Conservation (phyloP, 2,329 filamentous ascomycete genomes). For the Colletotrichum aenigma region DNA sequence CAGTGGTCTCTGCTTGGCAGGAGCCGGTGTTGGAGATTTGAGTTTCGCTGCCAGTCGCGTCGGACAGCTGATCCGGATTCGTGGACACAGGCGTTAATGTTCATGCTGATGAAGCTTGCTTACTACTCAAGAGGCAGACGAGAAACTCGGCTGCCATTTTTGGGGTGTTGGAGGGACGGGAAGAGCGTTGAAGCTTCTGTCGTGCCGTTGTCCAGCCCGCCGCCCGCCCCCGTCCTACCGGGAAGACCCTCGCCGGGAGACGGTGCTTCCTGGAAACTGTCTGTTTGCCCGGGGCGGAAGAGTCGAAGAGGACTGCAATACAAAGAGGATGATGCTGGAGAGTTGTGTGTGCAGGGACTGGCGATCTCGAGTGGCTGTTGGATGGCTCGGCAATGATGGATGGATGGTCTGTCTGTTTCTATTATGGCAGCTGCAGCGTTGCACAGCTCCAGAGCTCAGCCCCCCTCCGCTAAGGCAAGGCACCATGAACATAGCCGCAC, state of each 20-base stretch:
- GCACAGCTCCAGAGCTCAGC: constrained; percentile 6
- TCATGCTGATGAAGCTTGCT: not conserved
- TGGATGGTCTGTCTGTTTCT: constrained; percentile 2
- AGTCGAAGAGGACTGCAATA: not conserved
- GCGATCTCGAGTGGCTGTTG: not conserved
- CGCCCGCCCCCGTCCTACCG: not conserved
- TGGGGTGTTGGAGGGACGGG: not conserved
- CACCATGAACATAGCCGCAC: not conserved
- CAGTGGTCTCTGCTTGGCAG: not conserved
- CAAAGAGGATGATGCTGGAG: not conserved
- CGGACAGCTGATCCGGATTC: not conserved
- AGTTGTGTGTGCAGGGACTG: not conserved
- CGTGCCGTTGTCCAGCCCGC: not conserved
- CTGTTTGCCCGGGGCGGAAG: not conserved
- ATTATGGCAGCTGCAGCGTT: not conserved
- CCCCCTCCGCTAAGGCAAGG: constrained; percentile 6
- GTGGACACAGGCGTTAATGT: not conserved
- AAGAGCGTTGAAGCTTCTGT: not conserved
- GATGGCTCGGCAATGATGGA: not conserved
- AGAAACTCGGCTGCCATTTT: not conserved
- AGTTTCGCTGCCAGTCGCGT: not conserved
- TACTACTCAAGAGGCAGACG: not conserved
- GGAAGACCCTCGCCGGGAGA: not conserved
- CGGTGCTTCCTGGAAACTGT: not conserved
- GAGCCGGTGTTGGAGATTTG: not conserved